Evolutionary conservation across 192 early-diverging fungal genomes (phyloP).

Genomic region (Pilaira anomala): DNA sequence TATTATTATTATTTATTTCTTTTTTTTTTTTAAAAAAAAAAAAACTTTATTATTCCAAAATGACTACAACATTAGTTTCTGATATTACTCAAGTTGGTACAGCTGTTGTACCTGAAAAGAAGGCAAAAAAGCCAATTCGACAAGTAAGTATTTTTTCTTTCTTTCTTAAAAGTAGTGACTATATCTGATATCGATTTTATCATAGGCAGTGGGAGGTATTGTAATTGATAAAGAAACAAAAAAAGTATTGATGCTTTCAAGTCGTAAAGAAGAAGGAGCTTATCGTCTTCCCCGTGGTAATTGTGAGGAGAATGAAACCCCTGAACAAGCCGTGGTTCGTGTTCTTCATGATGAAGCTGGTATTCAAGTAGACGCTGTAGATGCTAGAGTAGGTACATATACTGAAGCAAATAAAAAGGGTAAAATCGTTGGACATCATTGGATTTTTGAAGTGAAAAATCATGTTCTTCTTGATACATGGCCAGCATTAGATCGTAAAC

Average conservation of each 20-base stretch:
- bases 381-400: constrained; percentile 22
- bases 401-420: constrained; percentile 37
- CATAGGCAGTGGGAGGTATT: constrained; percentile 25
- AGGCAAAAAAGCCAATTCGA: constrained; percentile 18
- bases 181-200: neutral
- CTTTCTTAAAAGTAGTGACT: neutral
- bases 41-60: too few relatives aligned
- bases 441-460: constrained; percentile 27
- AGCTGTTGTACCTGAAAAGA: neutral
- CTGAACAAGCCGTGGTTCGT: constrained; percentile 26
- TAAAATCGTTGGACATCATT: constrained; percentile 34
- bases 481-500: constrained; percentile 22
- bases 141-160: constrained; percentile 10
- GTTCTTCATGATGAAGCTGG: constrained; percentile 20
- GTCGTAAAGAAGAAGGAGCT: constrained; percentile 25
- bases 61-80: too few relatives aligned
- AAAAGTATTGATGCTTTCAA: constrained; percentile 22
- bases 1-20: too few relatives aligned
- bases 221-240: constrained; percentile 19
- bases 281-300: constrained; percentile 23
- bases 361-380: constrained; percentile 5
- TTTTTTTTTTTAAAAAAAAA: too few relatives aligned
- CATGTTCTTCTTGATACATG: constrained; percentile 11
- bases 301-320: constrained; percentile 18
- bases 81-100: too few relatives aligned